Evolutionary conservation across 108 stramenopile species (phyloP).

Genomic region (Cyclotella kingstonii): DNA sequence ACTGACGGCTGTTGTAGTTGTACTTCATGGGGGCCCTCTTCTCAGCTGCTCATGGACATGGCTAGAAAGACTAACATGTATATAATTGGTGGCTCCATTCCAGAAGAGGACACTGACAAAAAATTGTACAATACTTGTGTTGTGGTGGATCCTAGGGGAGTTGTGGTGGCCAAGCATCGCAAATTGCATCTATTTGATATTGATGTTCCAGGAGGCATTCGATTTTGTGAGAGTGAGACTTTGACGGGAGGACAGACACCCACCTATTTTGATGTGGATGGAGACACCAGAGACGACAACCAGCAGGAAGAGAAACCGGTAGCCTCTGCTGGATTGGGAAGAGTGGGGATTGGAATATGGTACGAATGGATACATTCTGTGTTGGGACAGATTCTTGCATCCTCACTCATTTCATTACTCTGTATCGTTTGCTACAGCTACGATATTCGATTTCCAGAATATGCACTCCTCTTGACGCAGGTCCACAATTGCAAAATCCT

Average conservation of each 20-base stretch:
- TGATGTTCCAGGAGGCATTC: slow-evolving; percentile 96
- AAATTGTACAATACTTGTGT: slow-evolving; percentile 94
- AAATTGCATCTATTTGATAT: slow-evolving; percentile 99
- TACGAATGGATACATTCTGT: background rate
- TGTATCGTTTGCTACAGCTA: slow-evolving; percentile 46
- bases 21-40: slow-evolving; percentile 45
- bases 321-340: slow-evolving; percentile 79
- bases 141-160: slow-evolving; percentile 64
- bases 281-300: background rate
- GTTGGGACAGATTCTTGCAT: background rate
- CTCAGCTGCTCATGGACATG: slow-evolving; percentile 48
- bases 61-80: slow-evolving; percentile 72
- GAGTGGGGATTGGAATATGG: slow-evolving; percentile 97
- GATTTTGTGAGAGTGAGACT: slow-evolving; percentile 95
- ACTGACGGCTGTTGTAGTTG: background rate
- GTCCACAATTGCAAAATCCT: slow-evolving; percentile 72
- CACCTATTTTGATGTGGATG: slow-evolving; percentile 70
- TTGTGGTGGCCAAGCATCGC: slow-evolving; percentile 89
- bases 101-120: slow-evolving; percentile 66
- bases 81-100: slow-evolving; percentile 97
- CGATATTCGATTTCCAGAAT: slow-evolving; percentile 99
- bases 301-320: too few species aligned
- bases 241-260: slow-evolving; percentile 72
- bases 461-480: slow-evolving; percentile 87
- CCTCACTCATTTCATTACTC: background rate